Evolutionary conservation across 192 early-diverging fungal genomes (phyloP), one percentile per base, ranked within the genome.

Genomic region (Rhizoclosmatium sp.): DNA sequence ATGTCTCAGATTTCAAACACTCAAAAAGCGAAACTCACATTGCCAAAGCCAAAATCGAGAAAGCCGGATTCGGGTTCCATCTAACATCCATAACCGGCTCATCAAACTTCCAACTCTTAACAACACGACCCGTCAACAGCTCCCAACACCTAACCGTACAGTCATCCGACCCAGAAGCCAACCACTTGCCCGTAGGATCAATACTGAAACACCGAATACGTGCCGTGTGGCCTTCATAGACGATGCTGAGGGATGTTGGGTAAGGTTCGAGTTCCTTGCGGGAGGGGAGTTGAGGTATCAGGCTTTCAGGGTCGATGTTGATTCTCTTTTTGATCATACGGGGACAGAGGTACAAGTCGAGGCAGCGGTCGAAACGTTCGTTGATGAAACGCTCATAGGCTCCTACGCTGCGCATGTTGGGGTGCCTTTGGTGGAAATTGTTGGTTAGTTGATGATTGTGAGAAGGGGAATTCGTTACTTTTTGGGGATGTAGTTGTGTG

Each of bases 311-410:
- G 80, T 99, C 93, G 69, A 96, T 91, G 59, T 97, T 87, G 64
- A 95, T 85, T 75, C 91, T 93, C 80, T 97, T 96, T 83, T 93
- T 95, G 59, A 89, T 81, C 64, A 94, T 87, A 78, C 98, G 94
- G 42, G 98, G 98, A 42, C 95, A 95, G 65, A 99, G 87, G 80
- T 99, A 99, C 69, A 99, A 86, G 81, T 99, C 98, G 78, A 99
- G 88, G 82, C 96, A 98, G 75, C 98, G 89, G 79, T 98, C 92
- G 84, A 99, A 99, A 60, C 96, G 89, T 82, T 99, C 97, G 80
- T 98, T 92, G 58, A 98, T 91, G 71, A 99, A 98, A 42, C 90
- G 87, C 31, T 90, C 86, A 80, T 98, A 98, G 3, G 91, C 95
- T 40, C 96, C 95, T 45, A 99, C 96, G 41, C 86, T 75, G 49